phyloP scores from a whole-genome alignment of 352 stramenopile genomes.

The Globisporangium spiculum region DNA sequence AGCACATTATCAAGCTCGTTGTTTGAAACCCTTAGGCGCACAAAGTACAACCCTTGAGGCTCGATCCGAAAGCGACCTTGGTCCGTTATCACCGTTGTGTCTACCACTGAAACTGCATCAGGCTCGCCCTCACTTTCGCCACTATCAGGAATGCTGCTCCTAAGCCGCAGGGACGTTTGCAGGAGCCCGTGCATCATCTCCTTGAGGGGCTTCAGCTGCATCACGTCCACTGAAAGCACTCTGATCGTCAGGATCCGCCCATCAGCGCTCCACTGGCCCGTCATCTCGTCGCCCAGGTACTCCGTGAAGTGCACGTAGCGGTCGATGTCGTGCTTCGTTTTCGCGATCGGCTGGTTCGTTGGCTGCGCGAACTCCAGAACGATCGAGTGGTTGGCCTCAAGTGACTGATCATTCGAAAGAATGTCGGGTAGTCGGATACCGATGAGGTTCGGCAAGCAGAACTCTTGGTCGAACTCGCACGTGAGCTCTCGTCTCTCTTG shows the following conservation, averaged over 20 bases:
- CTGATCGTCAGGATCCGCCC: slow-evolving; percentile 38
- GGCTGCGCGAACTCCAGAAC: slow-evolving; percentile 49
- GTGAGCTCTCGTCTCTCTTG: slow-evolving; percentile 13
- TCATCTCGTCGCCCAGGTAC: slow-evolving; percentile 55
- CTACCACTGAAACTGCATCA: neutral
- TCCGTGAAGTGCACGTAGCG: slow-evolving; percentile 45
- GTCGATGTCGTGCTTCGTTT: slow-evolving; percentile 34
- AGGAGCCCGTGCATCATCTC: slow-evolving; percentile 48
- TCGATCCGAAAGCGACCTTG: slow-evolving; percentile 34
- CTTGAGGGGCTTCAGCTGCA: slow-evolving; percentile 30
- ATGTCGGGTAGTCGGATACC: slow-evolving; percentile 51
- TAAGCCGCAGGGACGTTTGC: slow-evolving; percentile 21
- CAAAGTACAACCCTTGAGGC: slow-evolving; percentile 25
- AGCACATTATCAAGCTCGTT: neutral
- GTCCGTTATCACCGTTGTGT: slow-evolving; percentile 2
- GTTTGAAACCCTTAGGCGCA: slow-evolving; percentile 21
- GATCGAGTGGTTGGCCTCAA: slow-evolving; percentile 44
- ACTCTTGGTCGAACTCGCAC: slow-evolving; percentile 52
- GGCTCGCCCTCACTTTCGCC: neutral
- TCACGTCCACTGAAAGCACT: slow-evolving; percentile 35
- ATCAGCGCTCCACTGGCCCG: slow-evolving; percentile 35
- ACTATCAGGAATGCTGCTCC: neutral
- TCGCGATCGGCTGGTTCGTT: slow-evolving; percentile 43
- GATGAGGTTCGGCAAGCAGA: slow-evolving; percentile 52
- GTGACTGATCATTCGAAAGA: slow-evolving; percentile 10